Conservation (phyloP, 352 stramenopile genomes). For the Phytophthora pisi region DNA sequence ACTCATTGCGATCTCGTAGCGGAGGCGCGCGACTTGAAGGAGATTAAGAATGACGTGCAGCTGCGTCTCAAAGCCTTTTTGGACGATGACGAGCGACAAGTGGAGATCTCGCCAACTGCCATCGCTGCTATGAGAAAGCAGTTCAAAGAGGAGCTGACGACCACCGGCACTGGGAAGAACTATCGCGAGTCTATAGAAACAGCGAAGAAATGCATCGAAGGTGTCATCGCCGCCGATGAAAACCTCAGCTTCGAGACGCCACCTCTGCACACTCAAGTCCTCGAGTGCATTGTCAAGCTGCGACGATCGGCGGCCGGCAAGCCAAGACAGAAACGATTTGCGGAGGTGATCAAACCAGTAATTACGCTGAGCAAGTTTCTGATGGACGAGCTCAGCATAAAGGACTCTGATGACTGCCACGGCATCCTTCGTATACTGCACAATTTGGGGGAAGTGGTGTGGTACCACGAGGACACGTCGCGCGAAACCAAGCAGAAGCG, state of each 20-base stretch:
- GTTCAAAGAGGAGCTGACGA: background rate
- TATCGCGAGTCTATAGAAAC: background rate
- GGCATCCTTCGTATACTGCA: slow-evolving; percentile 18
- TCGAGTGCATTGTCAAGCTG: slow-evolving; percentile 1
- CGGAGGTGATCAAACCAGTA: slow-evolving; percentile 4
- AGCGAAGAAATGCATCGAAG: background rate
- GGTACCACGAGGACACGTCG: slow-evolving; percentile 16
- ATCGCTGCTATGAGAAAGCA: background rate
- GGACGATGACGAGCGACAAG: background rate
- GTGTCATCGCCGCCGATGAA: background rate
- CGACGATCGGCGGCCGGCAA: background rate
- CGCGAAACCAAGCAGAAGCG: too few species aligned
- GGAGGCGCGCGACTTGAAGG: background rate
- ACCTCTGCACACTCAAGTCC: background rate
- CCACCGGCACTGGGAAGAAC: background rate
- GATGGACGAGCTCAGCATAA: too few species aligned
- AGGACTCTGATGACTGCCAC: background rate
- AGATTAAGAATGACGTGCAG: background rate
- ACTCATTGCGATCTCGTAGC: slow-evolving; percentile 16
- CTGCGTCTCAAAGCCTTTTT: slow-evolving; percentile 9
- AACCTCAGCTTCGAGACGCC: slow-evolving; percentile 12
- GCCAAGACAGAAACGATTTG: slow-evolving; percentile 1
- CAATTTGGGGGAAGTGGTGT: slow-evolving; percentile 24
- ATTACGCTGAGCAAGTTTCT: too few species aligned
- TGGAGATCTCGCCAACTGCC: background rate